Evolutionary conservation across 2,329 filamentous ascomycete genomes (phyloP).

Genomic region (Sporothrix phasma): DNA sequence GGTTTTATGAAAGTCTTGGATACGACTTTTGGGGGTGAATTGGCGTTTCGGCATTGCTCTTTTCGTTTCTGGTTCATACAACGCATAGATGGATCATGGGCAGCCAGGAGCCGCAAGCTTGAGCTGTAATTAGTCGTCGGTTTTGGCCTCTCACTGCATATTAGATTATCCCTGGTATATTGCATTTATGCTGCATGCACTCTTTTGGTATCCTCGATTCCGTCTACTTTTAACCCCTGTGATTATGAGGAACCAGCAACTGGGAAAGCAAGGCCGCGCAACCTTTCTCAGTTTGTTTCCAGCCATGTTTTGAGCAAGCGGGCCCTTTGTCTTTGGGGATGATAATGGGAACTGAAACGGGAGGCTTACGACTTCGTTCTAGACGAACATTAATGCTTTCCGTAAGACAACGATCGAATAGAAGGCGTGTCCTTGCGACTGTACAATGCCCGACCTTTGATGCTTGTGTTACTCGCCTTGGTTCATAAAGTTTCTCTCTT

Average conservation of each 20-base stretch:
- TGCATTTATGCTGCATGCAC: conserved; percentile 5
- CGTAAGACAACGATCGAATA: too few relatives aligned
- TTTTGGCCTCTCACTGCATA: background rate
- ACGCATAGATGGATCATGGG: conserved; percentile 7
- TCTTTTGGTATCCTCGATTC: background rate
- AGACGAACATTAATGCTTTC: too few relatives aligned
- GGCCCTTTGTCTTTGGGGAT: background rate
- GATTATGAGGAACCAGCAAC: background rate
- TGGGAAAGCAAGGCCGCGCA: background rate
- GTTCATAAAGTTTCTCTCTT: too few relatives aligned
- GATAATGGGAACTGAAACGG: background rate
- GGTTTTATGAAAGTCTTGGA: background rate
- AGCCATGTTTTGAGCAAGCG: background rate
- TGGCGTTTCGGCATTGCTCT: conserved; percentile 5
- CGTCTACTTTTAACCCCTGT: background rate
- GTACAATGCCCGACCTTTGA: too few relatives aligned
- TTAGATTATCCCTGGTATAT: background rate
- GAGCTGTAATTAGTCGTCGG: conserved; percentile 9
- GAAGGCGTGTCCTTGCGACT: too few relatives aligned
- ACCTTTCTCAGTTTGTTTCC: background rate
- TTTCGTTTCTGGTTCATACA: background rate
- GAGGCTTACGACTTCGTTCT: background rate
- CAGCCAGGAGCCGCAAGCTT: conserved; percentile 7
- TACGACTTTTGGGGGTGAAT: background rate
- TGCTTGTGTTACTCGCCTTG: too few relatives aligned